Base-by-base conservation (phyloP, 352 stramenopile genomes). In the Thalassiosira pacifica region DNA sequence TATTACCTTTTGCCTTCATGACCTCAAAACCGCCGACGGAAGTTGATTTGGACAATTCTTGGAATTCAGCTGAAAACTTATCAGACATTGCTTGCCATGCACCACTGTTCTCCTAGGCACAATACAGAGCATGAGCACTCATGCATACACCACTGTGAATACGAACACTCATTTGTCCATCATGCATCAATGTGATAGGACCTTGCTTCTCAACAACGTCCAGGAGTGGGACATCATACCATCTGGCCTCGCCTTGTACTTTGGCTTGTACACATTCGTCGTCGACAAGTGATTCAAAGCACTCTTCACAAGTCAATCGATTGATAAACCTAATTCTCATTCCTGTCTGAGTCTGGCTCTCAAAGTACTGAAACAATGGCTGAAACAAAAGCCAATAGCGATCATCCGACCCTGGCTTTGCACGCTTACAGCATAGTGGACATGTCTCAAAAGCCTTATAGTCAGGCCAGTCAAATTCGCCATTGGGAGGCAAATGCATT, bases 401-500 rank as follows among this genome's bases (percentile, higher is more conserved):
- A 91, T 84, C 88, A 87, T 63, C 84, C 16, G 26, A 90, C 67
- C 88, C 85, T 87, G 74, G 87, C 85, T 79, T 79, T 1, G 37
- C 59, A 24, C 57, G 60, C 3, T 67, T 32, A 19, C 85, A 79
- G 57, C 88, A 93, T 18, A 86, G 13, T 29, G 88, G 85, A 83
- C 88, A 91, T n/a, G 85, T 67, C 27, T 90, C 73, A 9, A 90
- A 69, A 8, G 80, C 76, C 22, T 76, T 18, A 37, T 90, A 76
- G 74, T 91, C 88, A 0, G 88, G 88, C 88, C 88, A 92, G 68
- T 91, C 85, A 74, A 88, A 90, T n/a, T 86, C 87, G 32, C 81
- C 82, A 77, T 91, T 92, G 6, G 78, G 73, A 52, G 79, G 72
- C 61, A 92, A 74, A 18, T 92, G 67, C 85, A 91, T 91, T 34